Conservation (phyloP, 163 green algal species). For the Prototheca wickerhamii region DNA sequence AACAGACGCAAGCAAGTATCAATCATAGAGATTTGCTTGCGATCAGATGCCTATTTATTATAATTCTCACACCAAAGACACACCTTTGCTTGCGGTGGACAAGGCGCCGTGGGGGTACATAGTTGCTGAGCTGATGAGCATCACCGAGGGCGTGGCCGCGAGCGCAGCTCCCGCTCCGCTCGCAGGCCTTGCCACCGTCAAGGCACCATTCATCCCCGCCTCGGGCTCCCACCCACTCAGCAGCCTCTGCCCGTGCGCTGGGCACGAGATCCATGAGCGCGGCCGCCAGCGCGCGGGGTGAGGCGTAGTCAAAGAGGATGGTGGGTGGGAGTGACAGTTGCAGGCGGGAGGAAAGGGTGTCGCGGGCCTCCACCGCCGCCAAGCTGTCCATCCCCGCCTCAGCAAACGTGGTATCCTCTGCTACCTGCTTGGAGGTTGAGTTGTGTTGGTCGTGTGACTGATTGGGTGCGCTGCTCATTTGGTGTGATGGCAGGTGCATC, state of each 20-base stretch:
- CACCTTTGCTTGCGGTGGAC: neutral
- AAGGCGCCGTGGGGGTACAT: neutral
- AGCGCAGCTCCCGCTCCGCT: neutral
- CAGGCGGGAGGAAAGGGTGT: conserved; percentile 45
- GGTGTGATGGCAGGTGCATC: too few relatives aligned
- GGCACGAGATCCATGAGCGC: conserved; percentile 5
- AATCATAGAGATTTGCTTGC: neutral
- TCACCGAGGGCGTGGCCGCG: neutral
- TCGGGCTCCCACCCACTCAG: neutral
- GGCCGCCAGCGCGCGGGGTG: conserved; percentile 16
- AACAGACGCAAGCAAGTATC: too few relatives aligned
- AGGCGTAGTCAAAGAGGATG: conserved; percentile 62
- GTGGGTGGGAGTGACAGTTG: conserved; percentile 47
- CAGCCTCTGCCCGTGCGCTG: neutral
- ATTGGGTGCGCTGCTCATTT: neutral
- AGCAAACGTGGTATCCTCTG: neutral
- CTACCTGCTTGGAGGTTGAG: neutral
- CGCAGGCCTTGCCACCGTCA: neutral
- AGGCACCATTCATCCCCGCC: neutral
- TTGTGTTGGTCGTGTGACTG: conserved; percentile 48
- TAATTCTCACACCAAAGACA: neutral
- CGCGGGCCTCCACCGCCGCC: conserved; percentile 56
- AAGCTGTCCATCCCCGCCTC: conserved; percentile 57
- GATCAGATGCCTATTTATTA: neutral
- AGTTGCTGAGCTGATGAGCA: neutral